phyloP scores from a whole-genome alignment of 495 filamentous ascomycete species.

The Filosporella fistucella region DNA sequence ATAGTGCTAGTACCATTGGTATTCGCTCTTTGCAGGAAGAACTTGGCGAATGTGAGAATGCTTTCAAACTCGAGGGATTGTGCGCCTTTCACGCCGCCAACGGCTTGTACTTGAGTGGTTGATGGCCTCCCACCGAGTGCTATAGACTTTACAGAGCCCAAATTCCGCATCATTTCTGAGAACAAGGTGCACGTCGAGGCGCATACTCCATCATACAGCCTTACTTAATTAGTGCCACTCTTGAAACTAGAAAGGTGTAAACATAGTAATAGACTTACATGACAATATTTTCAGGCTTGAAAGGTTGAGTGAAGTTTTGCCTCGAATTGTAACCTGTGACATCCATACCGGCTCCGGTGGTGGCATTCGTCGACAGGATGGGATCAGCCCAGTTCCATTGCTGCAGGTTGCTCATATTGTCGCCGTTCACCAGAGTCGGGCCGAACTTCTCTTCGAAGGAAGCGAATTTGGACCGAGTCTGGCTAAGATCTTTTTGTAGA shows the following conservation, averaged over 20 bases:
- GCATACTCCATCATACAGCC: conserved; percentile 55
- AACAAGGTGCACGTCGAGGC: conserved; percentile 59
- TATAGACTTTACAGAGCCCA: conserved; percentile 51
- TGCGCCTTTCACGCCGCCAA: conserved; percentile 1
- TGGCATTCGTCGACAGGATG: background rate
- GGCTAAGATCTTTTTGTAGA: conserved; percentile 2
- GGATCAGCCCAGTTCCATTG: conserved; percentile 3
- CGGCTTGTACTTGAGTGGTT: conserved; percentile 33
- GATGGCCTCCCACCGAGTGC: conserved; percentile 42
- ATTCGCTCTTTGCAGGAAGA: background rate
- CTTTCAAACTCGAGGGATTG: background rate
- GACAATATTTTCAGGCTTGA: conserved; percentile 29
- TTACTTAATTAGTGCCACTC: conserved; percentile 35
- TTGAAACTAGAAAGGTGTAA: conserved; percentile 1
- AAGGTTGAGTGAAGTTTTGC: background rate
- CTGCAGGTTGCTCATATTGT: background rate
- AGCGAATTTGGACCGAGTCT: background rate
- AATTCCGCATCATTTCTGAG: conserved; percentile 44
- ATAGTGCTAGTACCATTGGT: background rate
- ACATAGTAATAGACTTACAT: conserved; percentile 26
- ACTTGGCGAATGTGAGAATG: background rate
- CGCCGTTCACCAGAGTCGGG: background rate
- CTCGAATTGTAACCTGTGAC: background rate
- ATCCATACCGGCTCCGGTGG: conserved; percentile 5
- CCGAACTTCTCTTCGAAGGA: background rate